phyloP scores from a whole-genome alignment of 2,329 filamentous ascomycete species.

The Diaporthe citrichinensis region DNA sequence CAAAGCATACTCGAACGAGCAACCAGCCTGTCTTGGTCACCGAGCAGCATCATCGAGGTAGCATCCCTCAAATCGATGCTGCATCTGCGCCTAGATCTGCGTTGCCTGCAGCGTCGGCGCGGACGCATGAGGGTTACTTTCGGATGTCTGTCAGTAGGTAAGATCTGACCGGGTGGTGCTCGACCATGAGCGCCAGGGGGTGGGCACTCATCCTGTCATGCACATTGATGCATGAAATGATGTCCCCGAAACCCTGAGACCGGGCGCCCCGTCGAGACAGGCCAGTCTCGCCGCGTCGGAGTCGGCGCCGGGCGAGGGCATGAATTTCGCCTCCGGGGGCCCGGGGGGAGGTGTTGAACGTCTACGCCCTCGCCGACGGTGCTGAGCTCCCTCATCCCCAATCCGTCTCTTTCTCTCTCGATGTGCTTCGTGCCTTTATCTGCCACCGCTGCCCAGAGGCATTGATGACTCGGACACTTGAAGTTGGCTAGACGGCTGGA shows the following conservation, averaged over 20 bases:
- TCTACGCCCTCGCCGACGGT: background rate
- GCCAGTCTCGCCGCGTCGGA: background rate
- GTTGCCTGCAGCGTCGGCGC: background rate
- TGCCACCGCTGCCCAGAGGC: background rate
- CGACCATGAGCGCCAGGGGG: background rate
- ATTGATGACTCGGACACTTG: background rate
- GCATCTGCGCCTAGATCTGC: background rate
- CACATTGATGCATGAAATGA: slow-evolving; percentile 8
- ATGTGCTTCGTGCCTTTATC: background rate
- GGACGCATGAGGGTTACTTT: background rate
- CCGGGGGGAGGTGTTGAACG: background rate
- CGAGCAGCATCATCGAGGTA: background rate
- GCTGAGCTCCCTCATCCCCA: background rate
- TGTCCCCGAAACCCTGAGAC: background rate
- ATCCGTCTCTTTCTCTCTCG: background rate
- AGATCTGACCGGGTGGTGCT: background rate
- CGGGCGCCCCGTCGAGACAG: background rate
- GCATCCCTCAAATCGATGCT: background rate
- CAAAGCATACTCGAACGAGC: background rate
- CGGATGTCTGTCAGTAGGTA: background rate
- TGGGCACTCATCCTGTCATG: background rate
- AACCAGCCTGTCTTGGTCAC: background rate
- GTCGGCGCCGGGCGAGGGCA: slow-evolving; percentile 2
- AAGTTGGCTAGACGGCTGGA: background rate
- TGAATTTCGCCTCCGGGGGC: background rate